These are phyloP conservation scores for Iberis amara DNA, from an alignment of 441 rosid genomes.

Conservation along the genomic window DNA sequence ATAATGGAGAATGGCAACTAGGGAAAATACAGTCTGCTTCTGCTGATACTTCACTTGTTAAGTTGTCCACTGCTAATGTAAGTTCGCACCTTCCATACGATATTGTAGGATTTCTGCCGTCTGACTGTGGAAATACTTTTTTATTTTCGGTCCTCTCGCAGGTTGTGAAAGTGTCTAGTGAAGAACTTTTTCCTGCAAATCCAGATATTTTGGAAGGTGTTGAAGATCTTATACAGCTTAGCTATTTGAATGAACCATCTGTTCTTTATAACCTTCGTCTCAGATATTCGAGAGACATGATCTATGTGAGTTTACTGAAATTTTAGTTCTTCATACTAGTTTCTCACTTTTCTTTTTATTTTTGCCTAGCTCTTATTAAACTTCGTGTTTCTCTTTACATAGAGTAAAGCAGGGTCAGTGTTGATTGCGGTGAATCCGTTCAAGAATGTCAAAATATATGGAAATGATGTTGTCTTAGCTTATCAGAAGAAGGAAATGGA, in stretches of 20 bases:
- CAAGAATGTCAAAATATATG: slow-evolving; percentile 53
- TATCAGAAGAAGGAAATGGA: slow-evolving; percentile 52
- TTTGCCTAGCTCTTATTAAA: slow-evolving; percentile 16
- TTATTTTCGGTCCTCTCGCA: slow-evolving; percentile 30
- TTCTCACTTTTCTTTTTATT: slow-evolving; percentile 6
- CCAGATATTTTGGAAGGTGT: slow-evolving; percentile 85
- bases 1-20: slow-evolving; percentile 61
- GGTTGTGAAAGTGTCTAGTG: slow-evolving; percentile 69
- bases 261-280: slow-evolving; percentile 72
- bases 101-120: slow-evolving; percentile 10
- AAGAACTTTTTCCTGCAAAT: slow-evolving; percentile 85
- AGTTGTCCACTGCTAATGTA: slow-evolving; percentile 62
- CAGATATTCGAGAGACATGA: slow-evolving; percentile 66
- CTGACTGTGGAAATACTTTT: slow-evolving; percentile 24
- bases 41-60: slow-evolving; percentile 62
- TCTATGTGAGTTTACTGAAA: slow-evolving; percentile 64
- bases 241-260: slow-evolving; percentile 93
- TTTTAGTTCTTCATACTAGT: slow-evolving; percentile 5
- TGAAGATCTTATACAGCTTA: slow-evolving; percentile 89
- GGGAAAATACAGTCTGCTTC: slow-evolving; percentile 77
- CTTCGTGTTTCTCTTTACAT: slow-evolving; percentile 27
- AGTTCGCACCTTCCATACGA: slow-evolving; percentile 29
- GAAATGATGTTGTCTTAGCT: slow-evolving; percentile 43
- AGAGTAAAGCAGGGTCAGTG: slow-evolving; percentile 89
- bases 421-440: slow-evolving; percentile 81